Evolutionary conservation across 2,329 filamentous ascomycete genomes (phyloP), one percentile per base, ranked within the genome.

Genomic region (Ambrosiella xylebori): DNA sequence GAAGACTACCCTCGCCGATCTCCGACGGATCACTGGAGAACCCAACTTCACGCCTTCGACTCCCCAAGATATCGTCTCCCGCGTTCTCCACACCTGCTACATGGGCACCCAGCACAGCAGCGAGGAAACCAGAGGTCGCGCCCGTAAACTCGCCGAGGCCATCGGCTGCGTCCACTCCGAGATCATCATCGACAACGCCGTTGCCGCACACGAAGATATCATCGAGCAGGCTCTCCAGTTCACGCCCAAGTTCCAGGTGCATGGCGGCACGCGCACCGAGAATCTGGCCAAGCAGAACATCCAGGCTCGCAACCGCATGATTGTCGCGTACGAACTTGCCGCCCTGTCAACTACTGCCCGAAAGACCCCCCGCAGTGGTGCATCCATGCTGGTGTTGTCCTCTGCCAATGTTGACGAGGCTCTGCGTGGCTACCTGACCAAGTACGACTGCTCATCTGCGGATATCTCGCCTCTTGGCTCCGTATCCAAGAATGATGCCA

Each of bases 161-260:
- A 88, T 91, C 56, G 86, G 86, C 2, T 74, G 78, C 13, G 82
- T 88, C 64, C 88, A 93, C 65, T 74, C 79, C 3, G 78, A 90
- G 65, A 72, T 88, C 50, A 80, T 88, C 64, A 88, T 91, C 59
- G 87, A 91, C 65, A 74, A 75, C 44, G 73, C 71, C n/a, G 81
- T 83, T 47, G 78, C 77, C 6, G 73, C 79, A 0, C 77, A 83
- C 62, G 63, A 67, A 40, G 59, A 62, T 15, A 64, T 68, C 52
- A 62, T 68, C 27, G 58, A 63, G 7, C 62, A 64, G 38, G 64
- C 66, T 2, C 61, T 67, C 1, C 61, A 64, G 35, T 68, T 68
- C 44, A 64, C 65, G 13, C 67, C 69, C 2, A 65, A 64, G 49
- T 71, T 69, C 75, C 77, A 75, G 62, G 75, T 80, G 11, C 73